Conservation (phyloP, 352 stramenopile species). For the Phytophthora litchii region DNA sequence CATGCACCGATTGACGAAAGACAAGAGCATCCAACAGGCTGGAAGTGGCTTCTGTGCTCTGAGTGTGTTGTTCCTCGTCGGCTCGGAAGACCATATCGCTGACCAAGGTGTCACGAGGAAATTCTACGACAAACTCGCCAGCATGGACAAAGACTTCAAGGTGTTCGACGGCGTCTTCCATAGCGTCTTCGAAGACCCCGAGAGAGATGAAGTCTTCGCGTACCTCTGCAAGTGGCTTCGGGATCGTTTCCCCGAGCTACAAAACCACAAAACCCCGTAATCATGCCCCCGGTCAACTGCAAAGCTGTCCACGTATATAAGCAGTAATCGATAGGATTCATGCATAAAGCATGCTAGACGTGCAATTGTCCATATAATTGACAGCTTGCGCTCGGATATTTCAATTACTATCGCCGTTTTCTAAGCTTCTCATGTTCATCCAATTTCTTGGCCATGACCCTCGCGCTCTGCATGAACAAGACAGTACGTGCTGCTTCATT, state of each 20-base stretch:
- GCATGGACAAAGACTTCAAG: conserved; percentile 56
- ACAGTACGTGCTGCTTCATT: background rate
- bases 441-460: conserved; percentile 15
- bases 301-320: conserved; percentile 13
- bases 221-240: conserved; percentile 26
- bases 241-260: conserved; percentile 15
- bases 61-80: conserved; percentile 39
- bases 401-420: conserved; percentile 10
- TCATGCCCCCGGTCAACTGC: background rate
- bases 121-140: conserved; percentile 46
- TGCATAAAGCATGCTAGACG: conserved; percentile 4
- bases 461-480: conserved; percentile 22
- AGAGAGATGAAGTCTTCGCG: conserved; percentile 33
- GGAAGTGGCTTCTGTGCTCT: conserved; percentile 23
- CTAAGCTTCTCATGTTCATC: conserved; percentile 11
- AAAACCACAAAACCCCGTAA: conserved; percentile 3
- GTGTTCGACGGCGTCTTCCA: conserved; percentile 56
- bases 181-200: conserved; percentile 57
- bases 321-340: conserved; percentile 18
- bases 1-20: conserved; percentile 31
- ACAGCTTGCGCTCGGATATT: background rate
- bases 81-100: conserved; percentile 49
- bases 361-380: conserved; percentile 8
- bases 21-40: conserved; percentile 21
- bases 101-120: conserved; percentile 28